These are phyloP conservation scores for Ophiocytium majus DNA, from an alignment of 352 stramenopile species.

Conservation along the genomic window DNA sequence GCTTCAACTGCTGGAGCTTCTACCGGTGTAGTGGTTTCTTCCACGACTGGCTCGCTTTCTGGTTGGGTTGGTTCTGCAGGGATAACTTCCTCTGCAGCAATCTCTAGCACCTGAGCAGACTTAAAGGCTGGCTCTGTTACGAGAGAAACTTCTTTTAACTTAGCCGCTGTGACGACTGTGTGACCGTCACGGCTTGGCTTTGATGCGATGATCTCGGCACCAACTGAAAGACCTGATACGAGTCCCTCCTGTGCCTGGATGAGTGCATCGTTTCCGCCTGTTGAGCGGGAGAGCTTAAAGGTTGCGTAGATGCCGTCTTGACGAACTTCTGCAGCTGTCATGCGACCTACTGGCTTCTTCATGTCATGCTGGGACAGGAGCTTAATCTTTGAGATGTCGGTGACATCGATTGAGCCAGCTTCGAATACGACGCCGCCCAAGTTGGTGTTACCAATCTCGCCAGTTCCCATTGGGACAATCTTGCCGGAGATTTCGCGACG, in stretches of 20 bases:
- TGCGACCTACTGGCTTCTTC: conserved; percentile 6
- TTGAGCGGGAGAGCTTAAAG: conserved; percentile 7
- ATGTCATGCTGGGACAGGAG: conserved; percentile 10
- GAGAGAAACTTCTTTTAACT: conserved; percentile 14
- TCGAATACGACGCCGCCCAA: conserved; percentile 3
- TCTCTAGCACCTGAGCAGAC: conserved; percentile 13
- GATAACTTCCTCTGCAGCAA: background rate
- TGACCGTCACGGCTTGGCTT: background rate
- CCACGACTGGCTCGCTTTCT: conserved; percentile 14
- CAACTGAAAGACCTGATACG: conserved; percentile 7
- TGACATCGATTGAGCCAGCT: conserved; percentile 3
- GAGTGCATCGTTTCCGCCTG: conserved; percentile 16
- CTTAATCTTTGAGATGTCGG: conserved; percentile 11
- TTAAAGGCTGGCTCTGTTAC: conserved; percentile 12
- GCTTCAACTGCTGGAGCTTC: conserved; percentile 18
- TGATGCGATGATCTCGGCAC: conserved; percentile 3
- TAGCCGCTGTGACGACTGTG: background rate
- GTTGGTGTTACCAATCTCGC: conserved; percentile 8
- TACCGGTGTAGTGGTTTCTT: conserved; percentile 6
- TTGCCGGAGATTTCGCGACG: conserved; percentile 12
- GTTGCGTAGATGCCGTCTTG: conserved; percentile 14
- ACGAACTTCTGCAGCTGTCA: background rate
- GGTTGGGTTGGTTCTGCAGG: conserved; percentile 6
- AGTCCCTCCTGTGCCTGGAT: background rate
- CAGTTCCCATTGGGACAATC: conserved; percentile 11